Conservation (phyloP, 129 eudicot genomes). For the Pseudognaphalium luteoalbum region DNA sequence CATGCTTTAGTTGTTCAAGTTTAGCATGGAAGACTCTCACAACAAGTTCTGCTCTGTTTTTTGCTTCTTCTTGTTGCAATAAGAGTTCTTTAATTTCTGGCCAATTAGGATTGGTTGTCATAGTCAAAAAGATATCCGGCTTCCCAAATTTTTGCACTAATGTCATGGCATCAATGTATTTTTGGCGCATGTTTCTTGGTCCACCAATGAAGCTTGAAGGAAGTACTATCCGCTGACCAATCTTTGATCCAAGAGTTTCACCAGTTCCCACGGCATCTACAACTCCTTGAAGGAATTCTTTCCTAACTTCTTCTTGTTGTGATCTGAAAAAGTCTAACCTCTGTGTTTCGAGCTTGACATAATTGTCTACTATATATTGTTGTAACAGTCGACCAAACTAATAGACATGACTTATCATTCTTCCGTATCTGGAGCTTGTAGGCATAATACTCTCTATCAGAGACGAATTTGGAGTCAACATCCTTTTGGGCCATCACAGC, state of each 20-base stretch:
- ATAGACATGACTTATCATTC: background rate
- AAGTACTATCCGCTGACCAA: background rate
- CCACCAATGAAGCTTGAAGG: background rate
- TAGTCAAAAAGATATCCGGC: no score
- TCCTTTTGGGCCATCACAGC: background rate
- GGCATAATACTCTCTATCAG: conserved; percentile 5
- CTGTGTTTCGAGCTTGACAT: background rate
- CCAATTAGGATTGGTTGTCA: no score
- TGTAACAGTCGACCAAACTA: background rate
- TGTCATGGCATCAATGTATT: no score
- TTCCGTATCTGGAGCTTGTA: background rate
- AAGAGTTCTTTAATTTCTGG: no score
- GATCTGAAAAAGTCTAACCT: background rate
- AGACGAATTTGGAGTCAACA: no score
- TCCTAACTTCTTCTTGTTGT: background rate
- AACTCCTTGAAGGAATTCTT: background rate
- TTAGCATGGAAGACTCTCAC: no score
- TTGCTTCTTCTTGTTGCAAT: no score
- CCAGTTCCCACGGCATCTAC: background rate
- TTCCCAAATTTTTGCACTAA: no score
- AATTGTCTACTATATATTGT: background rate
- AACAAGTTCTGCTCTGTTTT: no score
- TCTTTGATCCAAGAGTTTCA: background rate
- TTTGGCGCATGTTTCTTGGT: conserved; percentile 24
- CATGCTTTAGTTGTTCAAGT: no score